Percentiles rank a stretch among this genome's conserved stretches.
Evolutionary conservation across 2,329 filamentous ascomycete genomes (phyloP).

Genomic region (Claviceps spartinae): DNA sequence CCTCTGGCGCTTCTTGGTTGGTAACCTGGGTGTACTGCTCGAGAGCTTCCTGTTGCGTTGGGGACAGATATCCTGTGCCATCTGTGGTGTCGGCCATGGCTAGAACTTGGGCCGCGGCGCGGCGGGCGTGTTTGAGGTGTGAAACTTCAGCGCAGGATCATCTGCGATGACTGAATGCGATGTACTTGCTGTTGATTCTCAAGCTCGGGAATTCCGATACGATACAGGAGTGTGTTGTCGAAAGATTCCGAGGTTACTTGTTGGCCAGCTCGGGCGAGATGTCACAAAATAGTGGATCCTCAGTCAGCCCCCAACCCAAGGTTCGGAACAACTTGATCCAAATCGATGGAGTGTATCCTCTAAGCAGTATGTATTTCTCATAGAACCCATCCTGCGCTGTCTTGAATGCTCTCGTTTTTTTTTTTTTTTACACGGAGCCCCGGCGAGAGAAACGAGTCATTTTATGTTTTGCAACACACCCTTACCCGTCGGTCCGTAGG

Average conservation of each 20-base stretch:
- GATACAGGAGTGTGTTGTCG: background rate
- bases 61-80: constrained; percentile 57
- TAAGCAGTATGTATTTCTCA: background rate
- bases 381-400: too few species aligned
- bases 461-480: background rate
- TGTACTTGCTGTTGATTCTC: background rate
- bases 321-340: background rate
- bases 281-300: constrained; percentile 1
- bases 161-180: background rate
- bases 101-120: background rate
- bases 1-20: constrained; percentile 62
- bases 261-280: background rate
- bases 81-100: constrained; percentile 21
- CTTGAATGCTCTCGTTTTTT: background rate
- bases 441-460: background rate
- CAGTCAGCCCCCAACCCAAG: too few species aligned
- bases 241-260: background rate
- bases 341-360: background rate
- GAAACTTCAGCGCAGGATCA: background rate
- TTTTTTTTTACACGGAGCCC: background rate
- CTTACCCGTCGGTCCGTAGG: background rate
- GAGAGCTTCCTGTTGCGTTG: constrained; percentile 68
- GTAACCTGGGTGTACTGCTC: constrained; percentile 84
- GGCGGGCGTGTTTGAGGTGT: background rate
- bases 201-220: background rate